These are phyloP conservation scores for Helotiales sp. DNA, from an alignment of 2,329 filamentous ascomycete species.

Conservation along the genomic window DNA sequence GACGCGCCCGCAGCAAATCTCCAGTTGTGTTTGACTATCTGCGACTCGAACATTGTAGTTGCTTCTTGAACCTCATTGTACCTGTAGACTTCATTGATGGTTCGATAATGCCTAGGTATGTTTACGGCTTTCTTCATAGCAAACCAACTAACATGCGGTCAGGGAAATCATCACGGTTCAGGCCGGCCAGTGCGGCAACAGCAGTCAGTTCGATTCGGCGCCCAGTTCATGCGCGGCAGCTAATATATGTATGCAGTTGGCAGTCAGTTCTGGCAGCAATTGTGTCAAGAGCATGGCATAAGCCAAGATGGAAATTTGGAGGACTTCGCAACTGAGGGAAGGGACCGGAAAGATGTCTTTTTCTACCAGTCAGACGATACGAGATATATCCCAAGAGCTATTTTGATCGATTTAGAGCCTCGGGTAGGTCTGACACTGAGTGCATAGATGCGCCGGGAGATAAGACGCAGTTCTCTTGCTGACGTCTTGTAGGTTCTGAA, in stretches of 20 bases:
- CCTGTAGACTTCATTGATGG: slow-evolving; percentile 30
- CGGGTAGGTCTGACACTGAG: slow-evolving; percentile 58
- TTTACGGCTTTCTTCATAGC: neutral
- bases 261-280: slow-evolving; percentile 98
- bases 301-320: slow-evolving; percentile 96
- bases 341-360: slow-evolving; percentile 98
- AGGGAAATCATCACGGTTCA: slow-evolving; percentile 99
- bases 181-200: slow-evolving; percentile 99
- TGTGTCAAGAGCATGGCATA: slow-evolving; percentile 97
- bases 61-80: neutral
- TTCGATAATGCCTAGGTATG: slow-evolving; percentile 44
- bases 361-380: slow-evolving; percentile 99
- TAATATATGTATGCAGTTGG: slow-evolving; percentile 65
- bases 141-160: slow-evolving; percentile 19
- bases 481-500: slow-evolving; percentile 72
- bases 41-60: neutral
- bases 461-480: neutral
- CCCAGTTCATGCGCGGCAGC: neutral
- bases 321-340: slow-evolving; percentile 96
- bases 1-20: slow-evolving; percentile 17
- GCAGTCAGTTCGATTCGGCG: slow-evolving; percentile 71
- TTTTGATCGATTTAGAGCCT: slow-evolving; percentile 93
- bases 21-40: neutral
- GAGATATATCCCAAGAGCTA: slow-evolving; percentile 94
- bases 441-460: neutral